phyloP scores from a whole-genome alignment of 2,329 filamentous ascomycete species.

The Cordyceps fumosorosea region DNA sequence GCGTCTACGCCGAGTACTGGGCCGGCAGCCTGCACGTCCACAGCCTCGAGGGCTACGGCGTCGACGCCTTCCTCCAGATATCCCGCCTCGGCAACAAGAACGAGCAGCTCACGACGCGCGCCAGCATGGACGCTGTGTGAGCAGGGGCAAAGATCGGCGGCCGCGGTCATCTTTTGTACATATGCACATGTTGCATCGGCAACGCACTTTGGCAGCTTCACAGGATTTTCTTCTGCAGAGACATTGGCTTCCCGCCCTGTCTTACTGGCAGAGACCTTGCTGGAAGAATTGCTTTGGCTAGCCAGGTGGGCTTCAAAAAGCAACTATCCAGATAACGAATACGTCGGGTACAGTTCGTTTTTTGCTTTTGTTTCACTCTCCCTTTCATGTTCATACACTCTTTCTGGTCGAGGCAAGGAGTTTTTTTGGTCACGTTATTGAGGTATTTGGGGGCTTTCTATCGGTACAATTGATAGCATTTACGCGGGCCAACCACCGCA shows the following conservation, averaged over 20 bases:
- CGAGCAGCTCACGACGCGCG: constrained; percentile 77
- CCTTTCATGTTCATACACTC: not conserved
- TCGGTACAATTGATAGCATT: constrained; percentile 6
- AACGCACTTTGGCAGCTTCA: too few relatives aligned
- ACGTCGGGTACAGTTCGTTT: not conserved
- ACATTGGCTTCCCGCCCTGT: not conserved
- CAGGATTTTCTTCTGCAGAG: not conserved
- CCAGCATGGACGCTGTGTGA: constrained; percentile 70
- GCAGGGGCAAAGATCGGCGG: not conserved
- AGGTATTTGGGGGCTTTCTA: not conserved
- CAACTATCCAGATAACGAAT: not conserved
- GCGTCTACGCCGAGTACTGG: constrained; percentile 97
- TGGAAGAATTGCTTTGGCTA: not conserved
- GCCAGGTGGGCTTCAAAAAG: not conserved
- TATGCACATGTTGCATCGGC: not conserved
- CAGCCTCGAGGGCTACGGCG: constrained; percentile 89
- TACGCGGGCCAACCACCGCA: not conserved
- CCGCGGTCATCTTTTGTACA: not conserved
- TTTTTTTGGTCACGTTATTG: not conserved
- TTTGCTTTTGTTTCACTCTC: not conserved
- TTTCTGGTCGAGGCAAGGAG: constrained; percentile 1
- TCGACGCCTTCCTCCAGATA: constrained; percentile 93
- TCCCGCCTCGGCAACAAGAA: constrained; percentile 97
- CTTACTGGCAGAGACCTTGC: not conserved
- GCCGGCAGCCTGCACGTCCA: constrained; percentile 86